Base-by-base conservation (phyloP, 169 alveolate genomes). In the Eimeria sp. region DNA sequence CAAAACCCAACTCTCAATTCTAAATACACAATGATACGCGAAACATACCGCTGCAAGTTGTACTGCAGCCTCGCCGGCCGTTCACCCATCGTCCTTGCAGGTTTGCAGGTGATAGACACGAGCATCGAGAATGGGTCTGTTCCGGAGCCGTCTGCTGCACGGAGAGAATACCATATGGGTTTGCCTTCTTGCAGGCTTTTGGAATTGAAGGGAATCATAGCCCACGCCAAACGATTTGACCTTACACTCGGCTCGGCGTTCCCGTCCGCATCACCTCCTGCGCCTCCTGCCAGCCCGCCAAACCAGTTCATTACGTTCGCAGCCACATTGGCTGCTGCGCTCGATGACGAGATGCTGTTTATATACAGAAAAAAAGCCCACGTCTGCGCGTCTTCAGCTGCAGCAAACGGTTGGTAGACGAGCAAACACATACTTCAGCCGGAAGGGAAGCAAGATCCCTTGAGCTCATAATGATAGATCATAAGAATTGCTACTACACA, bases 11-110 rank as follows among this genome's bases (percentile, higher is more conserved):
- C 70, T 25, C 18, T 9, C 9, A 9, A 61, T 11, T 16, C 20
- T 61, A 61, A 16, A 20, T n/a, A 20, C 0, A 6, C 0, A 61
- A 61, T 20, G 20, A 4, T 27, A 11, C 3, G 40, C 40, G 40
- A 20, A 3, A 27, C 72, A 27, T 43, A 95, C 96, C 96, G 84
- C 91, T 54, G 86, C 51, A 98, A 96, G 82, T 96, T 96, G 95
- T 98, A 98, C 80, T 97, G 98, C 70, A 98, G 95, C n/a, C 99
- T 95, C 11, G 95, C 97, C 0, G 98, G 98, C 57, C 99, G 91
- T 73, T 90, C 95, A 80, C 95, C 96, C 34, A 92, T 89, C 0
- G 97, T 96, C 58, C 91, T 92, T 40, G 95, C 89, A 18, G 96
- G 89, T 27, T 49, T 67, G 43, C 93, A 96, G 16, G 83, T 78